phyloP scores from a whole-genome alignment of 176 grass and related monocot species.

The Otatea glauca region DNA sequence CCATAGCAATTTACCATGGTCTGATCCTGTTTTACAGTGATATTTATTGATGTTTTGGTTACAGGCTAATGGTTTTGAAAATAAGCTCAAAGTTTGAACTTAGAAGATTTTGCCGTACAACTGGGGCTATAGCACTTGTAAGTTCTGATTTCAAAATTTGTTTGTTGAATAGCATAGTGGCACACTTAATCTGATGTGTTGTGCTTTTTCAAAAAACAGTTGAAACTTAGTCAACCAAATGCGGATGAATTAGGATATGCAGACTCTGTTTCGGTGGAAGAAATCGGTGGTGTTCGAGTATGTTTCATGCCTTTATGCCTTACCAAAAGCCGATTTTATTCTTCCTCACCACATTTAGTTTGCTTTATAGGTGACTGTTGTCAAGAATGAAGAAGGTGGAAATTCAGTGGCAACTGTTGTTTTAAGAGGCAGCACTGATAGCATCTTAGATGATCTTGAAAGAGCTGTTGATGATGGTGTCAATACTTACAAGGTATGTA shows the following conservation, averaged over 20 bases:
- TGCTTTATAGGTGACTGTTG: slow-evolving; percentile 68
- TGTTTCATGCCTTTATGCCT: slow-evolving; percentile 30
- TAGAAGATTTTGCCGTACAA: slow-evolving; percentile 89
- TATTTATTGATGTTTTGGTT: slow-evolving; percentile 33
- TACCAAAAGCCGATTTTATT: neutral
- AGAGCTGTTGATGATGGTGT: slow-evolving; percentile 97
- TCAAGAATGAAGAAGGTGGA: slow-evolving; percentile 87
- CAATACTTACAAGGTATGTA: slow-evolving; percentile 88
- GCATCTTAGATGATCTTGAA: slow-evolving; percentile 95
- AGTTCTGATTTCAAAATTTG: slow-evolving; percentile 38
- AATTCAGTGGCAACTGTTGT: slow-evolving; percentile 87
- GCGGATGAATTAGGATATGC: slow-evolving; percentile 83
- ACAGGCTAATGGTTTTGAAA: slow-evolving; percentile 94
- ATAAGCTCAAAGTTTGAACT: slow-evolving; percentile 95
- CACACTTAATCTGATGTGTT: slow-evolving; percentile 10
- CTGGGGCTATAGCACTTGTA: slow-evolving; percentile 82
- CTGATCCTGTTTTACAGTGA: neutral
- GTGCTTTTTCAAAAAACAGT: slow-evolving; percentile 50
- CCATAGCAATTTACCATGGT: neutral
- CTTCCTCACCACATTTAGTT: slow-evolving; percentile 23
- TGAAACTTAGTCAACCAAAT: slow-evolving; percentile 86
- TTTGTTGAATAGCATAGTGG: neutral
- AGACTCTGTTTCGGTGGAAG: slow-evolving; percentile 85
- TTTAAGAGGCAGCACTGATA: slow-evolving; percentile 88
- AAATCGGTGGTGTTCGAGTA: slow-evolving; percentile 85